These are phyloP conservation scores for Nothophaeocryptopus gaeumannii DNA, from an alignment of 2,329 filamentous ascomycete genomes.

Conservation along the genomic window DNA sequence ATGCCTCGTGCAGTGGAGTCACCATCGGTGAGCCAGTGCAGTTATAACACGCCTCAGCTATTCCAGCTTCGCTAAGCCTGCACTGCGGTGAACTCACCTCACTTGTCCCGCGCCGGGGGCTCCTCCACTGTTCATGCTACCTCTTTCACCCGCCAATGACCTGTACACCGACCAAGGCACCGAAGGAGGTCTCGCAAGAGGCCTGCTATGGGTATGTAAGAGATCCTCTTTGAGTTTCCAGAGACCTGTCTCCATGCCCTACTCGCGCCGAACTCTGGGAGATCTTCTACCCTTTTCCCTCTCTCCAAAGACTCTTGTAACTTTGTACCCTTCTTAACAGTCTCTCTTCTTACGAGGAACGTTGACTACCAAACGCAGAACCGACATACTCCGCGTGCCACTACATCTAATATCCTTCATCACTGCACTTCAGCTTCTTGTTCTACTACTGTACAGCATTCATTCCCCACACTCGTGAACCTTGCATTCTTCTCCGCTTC, in stretches of 20 bases:
- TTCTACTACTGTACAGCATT: conserved; percentile 14
- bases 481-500: conserved; percentile 9
- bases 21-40: conserved; percentile 19
- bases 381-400: conserved; percentile 13
- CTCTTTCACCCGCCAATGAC: conserved; percentile 20
- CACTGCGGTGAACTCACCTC: conserved; percentile 7
- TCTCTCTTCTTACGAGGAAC: conserved; percentile 11
- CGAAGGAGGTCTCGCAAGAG: conserved; percentile 7
- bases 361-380: conserved; percentile 5
- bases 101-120: neutral
- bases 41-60: conserved; percentile 24
- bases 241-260: neutral
- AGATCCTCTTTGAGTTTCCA: conserved; percentile 8
- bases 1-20: conserved; percentile 6
- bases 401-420: conserved; percentile 8
- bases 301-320: conserved; percentile 4
- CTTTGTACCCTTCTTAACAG: conserved; percentile 15
- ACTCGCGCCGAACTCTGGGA: conserved; percentile 1
- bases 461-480: conserved; percentile 18
- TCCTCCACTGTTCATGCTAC: too few relatives aligned
- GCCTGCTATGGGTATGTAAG: conserved; percentile 5
- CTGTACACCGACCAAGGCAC: conserved; percentile 18
- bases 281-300: conserved; percentile 12
- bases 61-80: conserved; percentile 8
- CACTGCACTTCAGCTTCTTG: conserved; percentile 9